These are phyloP conservation scores for Phytophthora constricta DNA, from an alignment of 352 stramenopile species.

Conservation along the genomic window DNA sequence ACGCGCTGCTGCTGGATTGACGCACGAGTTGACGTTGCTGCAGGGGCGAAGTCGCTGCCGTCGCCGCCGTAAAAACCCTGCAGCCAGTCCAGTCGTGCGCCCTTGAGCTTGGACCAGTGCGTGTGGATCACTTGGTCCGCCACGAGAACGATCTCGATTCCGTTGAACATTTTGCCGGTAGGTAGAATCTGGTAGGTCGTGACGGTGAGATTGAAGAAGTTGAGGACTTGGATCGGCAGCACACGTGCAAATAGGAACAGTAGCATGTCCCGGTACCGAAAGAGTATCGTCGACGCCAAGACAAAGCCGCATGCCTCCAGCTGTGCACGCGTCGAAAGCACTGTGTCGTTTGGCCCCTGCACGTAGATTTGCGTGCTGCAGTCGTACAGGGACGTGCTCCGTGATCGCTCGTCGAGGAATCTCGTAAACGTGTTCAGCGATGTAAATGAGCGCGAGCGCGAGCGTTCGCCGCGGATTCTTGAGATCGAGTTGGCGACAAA, in stretches of 20 bases:
- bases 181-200: slow-evolving; percentile 36
- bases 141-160: slow-evolving; percentile 20
- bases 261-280: slow-evolving; percentile 40
- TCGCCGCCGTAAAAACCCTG: slow-evolving; percentile 19
- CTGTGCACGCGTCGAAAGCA: slow-evolving; percentile 40
- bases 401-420: slow-evolving; percentile 45
- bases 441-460: background rate
- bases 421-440: slow-evolving; percentile 44
- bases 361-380: slow-evolving; percentile 42
- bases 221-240: slow-evolving; percentile 28
- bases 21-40: too few relatives aligned
- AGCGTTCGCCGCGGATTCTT: background rate
- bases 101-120: slow-evolving; percentile 40
- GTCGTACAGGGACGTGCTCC: slow-evolving; percentile 35
- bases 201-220: slow-evolving; percentile 46
- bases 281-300: slow-evolving; percentile 36
- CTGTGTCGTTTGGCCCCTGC: background rate
- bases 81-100: slow-evolving; percentile 10
- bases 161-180: slow-evolving; percentile 24
- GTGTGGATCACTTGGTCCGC: slow-evolving; percentile 41
- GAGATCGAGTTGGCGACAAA: background rate
- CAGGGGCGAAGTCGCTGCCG: background rate
- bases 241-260: slow-evolving; percentile 35
- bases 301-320: slow-evolving; percentile 44
- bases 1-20: too few relatives aligned